A percentile compares a stretch with the other conserved stretches of the same genome.
Evolutionary conservation across 139 green algal species (phyloP).

Genomic region (Edaphochlamys debaryana): DNA sequence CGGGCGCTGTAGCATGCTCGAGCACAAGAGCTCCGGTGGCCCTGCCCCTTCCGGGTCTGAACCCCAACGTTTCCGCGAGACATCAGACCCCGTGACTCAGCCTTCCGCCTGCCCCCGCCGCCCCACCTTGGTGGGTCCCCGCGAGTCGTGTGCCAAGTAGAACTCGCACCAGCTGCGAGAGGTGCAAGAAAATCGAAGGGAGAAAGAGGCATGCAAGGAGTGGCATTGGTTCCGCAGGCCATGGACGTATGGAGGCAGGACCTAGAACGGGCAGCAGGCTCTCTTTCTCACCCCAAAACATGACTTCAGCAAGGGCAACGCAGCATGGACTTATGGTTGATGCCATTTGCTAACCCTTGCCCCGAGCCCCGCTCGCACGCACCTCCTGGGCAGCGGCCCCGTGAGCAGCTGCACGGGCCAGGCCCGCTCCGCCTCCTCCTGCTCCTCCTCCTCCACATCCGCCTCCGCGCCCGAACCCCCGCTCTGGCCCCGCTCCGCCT

Average conservation of each 20-base stretch:
- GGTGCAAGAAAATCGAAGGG: neutral
- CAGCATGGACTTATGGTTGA: neutral
- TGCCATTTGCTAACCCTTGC: neutral
- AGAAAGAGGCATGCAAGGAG: neutral
- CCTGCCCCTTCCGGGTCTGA: too few relatives aligned
- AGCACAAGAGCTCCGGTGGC: too few relatives aligned
- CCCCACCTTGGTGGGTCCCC: slow-evolving; percentile 24
- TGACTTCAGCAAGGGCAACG: too few relatives aligned
- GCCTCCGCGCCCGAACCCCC: neutral
- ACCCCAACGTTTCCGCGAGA: neutral
- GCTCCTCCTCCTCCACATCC: neutral
- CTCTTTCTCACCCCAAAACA: too few relatives aligned
- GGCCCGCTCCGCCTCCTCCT: neutral
- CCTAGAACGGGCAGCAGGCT: too few relatives aligned
- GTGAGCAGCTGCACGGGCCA: slow-evolving; percentile 38
- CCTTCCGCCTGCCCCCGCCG: neutral
- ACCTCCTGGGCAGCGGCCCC: slow-evolving; percentile 30
- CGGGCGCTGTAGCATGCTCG: too few relatives aligned
- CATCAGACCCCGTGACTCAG: neutral
- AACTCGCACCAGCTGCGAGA: slow-evolving; percentile 37
- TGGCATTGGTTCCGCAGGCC: neutral
- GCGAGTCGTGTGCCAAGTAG: slow-evolving; percentile 27
- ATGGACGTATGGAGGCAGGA: too few relatives aligned
- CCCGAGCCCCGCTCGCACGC: neutral
- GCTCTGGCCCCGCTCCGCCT: neutral